These are phyloP conservation scores for Pugionium dolabratum DNA, from an alignment of 345 rosid genomes.

Conservation along the genomic window DNA sequence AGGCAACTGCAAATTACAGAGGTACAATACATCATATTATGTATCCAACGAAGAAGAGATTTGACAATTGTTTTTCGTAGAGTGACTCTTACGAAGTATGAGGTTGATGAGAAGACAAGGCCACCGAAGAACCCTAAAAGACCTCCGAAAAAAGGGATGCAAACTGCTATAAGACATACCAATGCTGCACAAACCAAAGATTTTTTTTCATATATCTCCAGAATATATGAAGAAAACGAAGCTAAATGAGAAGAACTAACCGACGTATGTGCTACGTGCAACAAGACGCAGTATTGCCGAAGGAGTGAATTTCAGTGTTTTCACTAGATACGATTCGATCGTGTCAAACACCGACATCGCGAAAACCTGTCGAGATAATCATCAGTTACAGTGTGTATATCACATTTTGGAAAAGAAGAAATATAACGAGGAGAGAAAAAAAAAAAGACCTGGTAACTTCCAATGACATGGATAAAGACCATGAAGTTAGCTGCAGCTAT, in stretches of 20 bases:
- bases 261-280: slow-evolving; percentile 49
- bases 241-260: slow-evolving; percentile 30
- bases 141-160: slow-evolving; percentile 64
- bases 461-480: slow-evolving; percentile 58
- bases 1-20: slow-evolving; percentile 46
- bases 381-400: not conserved
- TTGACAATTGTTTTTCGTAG: not conserved
- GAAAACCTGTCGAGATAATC: slow-evolving; percentile 44
- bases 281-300: slow-evolving; percentile 39
- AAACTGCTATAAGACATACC: slow-evolving; percentile 51
- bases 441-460: slow-evolving; percentile 56
- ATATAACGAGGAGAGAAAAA: not conserved
- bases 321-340: slow-evolving; percentile 48
- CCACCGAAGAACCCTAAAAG: slow-evolving; percentile 63
- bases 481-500: slow-evolving; percentile 49
- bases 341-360: slow-evolving; percentile 56
- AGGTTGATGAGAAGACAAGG: slow-evolving; percentile 56
- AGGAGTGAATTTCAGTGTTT: slow-evolving; percentile 41
- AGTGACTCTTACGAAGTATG: slow-evolving; percentile 51
- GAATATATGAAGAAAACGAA: not conserved
- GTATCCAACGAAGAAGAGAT: not conserved
- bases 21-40: not conserved
- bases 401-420: not conserved
- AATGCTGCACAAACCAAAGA: slow-evolving; percentile 41
- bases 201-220: not conserved